Percentiles rank a stretch among this genome's conserved stretches.
These are phyloP conservation scores for Helicostylum pulchrum DNA, from an alignment of 192 early-diverging fungal species.

Conservation along the genomic window DNA sequence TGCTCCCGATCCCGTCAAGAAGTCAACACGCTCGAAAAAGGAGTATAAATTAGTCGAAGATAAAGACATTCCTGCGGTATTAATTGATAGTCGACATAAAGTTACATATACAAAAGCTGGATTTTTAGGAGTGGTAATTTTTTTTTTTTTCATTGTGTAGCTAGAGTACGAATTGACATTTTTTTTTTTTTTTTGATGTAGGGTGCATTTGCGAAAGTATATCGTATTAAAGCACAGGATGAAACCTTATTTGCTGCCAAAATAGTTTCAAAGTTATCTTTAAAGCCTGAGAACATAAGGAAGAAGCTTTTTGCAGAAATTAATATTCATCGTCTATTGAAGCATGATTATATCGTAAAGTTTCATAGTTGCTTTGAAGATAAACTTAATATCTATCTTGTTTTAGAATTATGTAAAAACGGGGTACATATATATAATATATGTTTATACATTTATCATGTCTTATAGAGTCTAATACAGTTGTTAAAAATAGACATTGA, in stretches of 20 bases:
- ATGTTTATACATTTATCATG: not conserved
- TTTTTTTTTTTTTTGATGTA: conserved; percentile 7
- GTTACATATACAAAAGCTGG: not conserved
- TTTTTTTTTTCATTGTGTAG: not conserved
- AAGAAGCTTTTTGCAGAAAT: conserved; percentile 70
- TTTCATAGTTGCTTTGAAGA: conserved; percentile 90
- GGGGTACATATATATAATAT: conserved; percentile 42
- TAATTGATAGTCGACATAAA: not conserved
- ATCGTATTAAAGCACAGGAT: not conserved
- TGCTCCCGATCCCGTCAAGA: no score
- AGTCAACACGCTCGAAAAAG: no score
- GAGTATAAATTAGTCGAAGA: not conserved
- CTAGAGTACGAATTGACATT: not conserved
- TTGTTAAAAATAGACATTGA: conserved; percentile 63
- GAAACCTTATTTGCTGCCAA: conserved; percentile 33
- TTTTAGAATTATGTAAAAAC: conserved; percentile 91
- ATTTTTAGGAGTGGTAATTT: conserved; percentile 1
- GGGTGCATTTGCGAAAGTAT: conserved; percentile 29
- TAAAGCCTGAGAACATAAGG: conserved; percentile 35
- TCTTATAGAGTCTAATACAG: not conserved
- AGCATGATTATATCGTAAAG: conserved; percentile 77
- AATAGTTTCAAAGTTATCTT: conserved; percentile 50
- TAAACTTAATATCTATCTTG: conserved; percentile 76
- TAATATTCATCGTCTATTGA: conserved; percentile 68
- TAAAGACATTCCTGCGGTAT: not conserved